phyloP scores from a whole-genome alignment of 192 early-diverging fungal species.

The Backusella westeae region DNA sequence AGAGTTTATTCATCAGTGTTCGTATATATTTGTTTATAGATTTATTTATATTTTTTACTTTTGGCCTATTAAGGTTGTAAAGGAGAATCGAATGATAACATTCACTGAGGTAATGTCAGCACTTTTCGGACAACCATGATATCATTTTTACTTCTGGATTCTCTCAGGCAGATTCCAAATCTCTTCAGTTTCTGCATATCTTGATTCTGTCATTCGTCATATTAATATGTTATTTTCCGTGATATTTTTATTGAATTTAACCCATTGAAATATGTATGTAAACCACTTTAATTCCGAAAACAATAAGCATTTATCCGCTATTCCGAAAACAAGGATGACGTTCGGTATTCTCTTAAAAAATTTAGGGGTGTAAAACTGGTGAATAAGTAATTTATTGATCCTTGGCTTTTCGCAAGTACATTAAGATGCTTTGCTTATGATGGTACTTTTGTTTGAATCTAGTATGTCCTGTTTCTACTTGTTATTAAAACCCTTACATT shows the following conservation, averaged over 20 bases:
- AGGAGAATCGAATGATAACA: background rate
- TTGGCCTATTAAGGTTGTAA: background rate
- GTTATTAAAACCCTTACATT: background rate
- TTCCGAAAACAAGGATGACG: background rate
- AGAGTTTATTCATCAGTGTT: background rate
- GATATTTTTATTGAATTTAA: background rate
- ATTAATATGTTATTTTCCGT: constrained; percentile 50
- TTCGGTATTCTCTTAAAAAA: background rate
- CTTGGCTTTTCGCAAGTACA: no score
- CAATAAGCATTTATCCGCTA: background rate
- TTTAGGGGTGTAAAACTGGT: background rate
- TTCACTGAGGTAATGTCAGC: constrained; percentile 8
- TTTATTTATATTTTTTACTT: background rate
- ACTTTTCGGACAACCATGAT: constrained; percentile 25
- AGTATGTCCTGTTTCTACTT: background rate
- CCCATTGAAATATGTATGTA: background rate
- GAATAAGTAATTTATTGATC: no score
- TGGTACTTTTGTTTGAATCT: background rate
- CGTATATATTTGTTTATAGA: background rate
- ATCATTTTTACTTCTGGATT: constrained; percentile 43
- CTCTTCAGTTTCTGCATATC: constrained; percentile 40
- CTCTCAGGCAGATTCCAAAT: constrained; percentile 41
- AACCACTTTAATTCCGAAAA: background rate
- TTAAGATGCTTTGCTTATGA: no score
- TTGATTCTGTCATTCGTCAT: constrained; percentile 37